Base-by-base conservation (phyloP, 2,329 filamentous ascomycete genomes). In the Fusarium verticillioides region DNA sequence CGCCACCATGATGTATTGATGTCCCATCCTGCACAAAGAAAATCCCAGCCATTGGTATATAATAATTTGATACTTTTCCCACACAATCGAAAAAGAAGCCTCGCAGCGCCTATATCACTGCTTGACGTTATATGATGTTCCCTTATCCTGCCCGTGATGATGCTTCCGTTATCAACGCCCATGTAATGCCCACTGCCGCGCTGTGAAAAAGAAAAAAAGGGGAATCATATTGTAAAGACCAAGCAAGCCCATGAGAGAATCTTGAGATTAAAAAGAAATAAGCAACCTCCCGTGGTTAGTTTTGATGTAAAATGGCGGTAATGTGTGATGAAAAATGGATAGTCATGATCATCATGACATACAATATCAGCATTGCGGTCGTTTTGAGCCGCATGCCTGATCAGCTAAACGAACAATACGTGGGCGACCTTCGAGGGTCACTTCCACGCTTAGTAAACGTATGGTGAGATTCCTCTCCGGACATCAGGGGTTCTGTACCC, bases 401-500 rank as follows among this genome's bases (percentile, higher is more conserved):
- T 28, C 32, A 34, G 34, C 34, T 26, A 54, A 60, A 67, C 66
- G 60, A 70, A 69, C 61, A 56, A 37, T 54, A 43, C 59, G 49
- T 50, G 60, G 63, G 37, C 53, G 44, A 64, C 57, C 66, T 68
- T 65, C n/a, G 64, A 57, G 59, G 62, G 65, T 60, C 69, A 60
- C 50, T 64, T 63, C 70, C 73, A 70, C 66, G 65, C 66, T 70
- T 56, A 70, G 52, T 79, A 78, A 78, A 81, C 79, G 78, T 81
- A 81, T 77, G 79, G 71, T 54, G 74, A 74, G 73, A 76, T 73
- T 37, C 70, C 73, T 44, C 76, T 67, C 65, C 76, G 72, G 18
- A 71, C 64, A 54, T 69, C 72, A 42, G 69, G 75, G 53, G 79
- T 73, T 32, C 75, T 76, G 60, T 82, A 80, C 28, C 80, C 80